Base-by-base conservation (phyloP, 768 basidiomycete genomes). In the Thelephora aurantiotincta region DNA sequence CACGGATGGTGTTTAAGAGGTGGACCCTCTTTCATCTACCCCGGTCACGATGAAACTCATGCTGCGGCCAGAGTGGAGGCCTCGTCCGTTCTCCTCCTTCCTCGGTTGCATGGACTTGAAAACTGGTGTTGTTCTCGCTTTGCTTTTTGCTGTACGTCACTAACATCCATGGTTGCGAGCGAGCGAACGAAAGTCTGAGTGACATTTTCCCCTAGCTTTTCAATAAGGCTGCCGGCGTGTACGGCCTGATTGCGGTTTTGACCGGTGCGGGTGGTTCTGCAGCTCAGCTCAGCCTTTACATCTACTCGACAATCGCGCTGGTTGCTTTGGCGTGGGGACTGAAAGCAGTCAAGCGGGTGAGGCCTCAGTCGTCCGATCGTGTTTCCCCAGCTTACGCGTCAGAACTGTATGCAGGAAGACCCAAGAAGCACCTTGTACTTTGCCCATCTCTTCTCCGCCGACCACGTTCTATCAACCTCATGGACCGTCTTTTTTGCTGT, bases 171-270 rank as follows among this genome's bases (percentile, higher is more conserved):
- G 7, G 36, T 16, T 22, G 42, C 20, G 38, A 45, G 33, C 14
- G 20, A 26, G n/a, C 18, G 35, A 43, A 42, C 16, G 55, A 41
- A 35, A 52, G 47, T 30, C 26, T 30, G 26, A 30, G 26, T 46
- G 35, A 52, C 52, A 56, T 34, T 45, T 51, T 54, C 35, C 54
- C 44, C 20, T 57, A 87, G 86, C 66, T 91, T 46, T 70, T 99
- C 54, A 99, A 99, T 75, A 99, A 99, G 67, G 94, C 93, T 44
- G 93, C 96, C 16, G 94, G 96, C 45, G 77, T 97, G 7, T 99
- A 98, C 61, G 96, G 96, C 48, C 75, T 99, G 49, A 81, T 99
- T 50, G 93, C 92, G 5, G 75, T 92, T 48, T 65, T 92, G 50
- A 85, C 84, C 1, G 93, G 93, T 16, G 82, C 87, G 26, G 90